Base-by-base conservation (phyloP, 2,329 filamentous ascomycete species). In the Fusarium sp. region DNA sequence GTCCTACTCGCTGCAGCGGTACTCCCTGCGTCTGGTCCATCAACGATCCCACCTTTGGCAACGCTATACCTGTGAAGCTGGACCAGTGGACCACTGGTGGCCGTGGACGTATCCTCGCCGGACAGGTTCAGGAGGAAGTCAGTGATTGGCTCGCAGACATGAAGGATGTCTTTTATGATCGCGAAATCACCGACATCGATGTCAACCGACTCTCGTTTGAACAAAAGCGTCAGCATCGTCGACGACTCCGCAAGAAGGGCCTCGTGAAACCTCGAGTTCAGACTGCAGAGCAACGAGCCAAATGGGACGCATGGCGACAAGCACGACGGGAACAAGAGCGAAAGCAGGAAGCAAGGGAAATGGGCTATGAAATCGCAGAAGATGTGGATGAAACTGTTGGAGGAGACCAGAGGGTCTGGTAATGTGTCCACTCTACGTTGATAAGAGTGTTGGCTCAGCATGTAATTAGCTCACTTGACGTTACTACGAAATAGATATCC, bases 1-100 rank as follows among this genome's bases (percentile, higher is more conserved):
- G 84, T 18, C 86, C 87, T 3, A 75, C 79, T n/a, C 81, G 81
- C 32, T 89, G 88, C 69, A 81, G 81, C 14, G 76, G 49, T 54
- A 76, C 62, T 48, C 81, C 83, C 3, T 90, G 87, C 74, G 80
- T 83, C 37, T 90, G 86, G 86, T 85, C 84, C 29, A 82, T 83
- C 13, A 82, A 86, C 47, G 88, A 90, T 74, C 88, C 88, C 1
- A 83, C 84, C 27, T 90, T 88, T 77, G 88, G 88, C n/a, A 82
- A 81, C 41, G 86, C 87, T 2, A 81, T 90, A 47, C 88, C 88
- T 5, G 84, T 88, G 60, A 90, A 90, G 79, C 73, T 90, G 14
- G 88, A 91, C 74, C 83, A 90, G 71, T 90, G 88, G 88, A 75
- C 81, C 11, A 87, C 86, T 0, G 84, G 85, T 18, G 87, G 87